Evolutionary conservation across 768 basidiomycete species (phyloP).

Genomic region (Pilatotrama ljubarskyi): DNA sequence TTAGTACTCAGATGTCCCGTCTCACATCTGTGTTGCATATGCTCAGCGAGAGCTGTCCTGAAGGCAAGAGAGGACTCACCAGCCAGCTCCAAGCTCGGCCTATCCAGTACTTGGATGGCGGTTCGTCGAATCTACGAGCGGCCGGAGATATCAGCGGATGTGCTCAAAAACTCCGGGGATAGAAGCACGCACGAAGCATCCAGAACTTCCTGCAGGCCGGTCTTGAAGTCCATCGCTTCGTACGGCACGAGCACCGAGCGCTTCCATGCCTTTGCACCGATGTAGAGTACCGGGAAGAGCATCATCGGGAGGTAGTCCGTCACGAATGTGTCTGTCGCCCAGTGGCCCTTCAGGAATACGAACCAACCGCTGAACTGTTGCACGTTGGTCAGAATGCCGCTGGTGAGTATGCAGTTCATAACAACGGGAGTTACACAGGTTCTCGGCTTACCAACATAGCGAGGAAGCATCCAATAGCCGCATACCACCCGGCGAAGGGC

Average conservation of each 20-base stretch:
- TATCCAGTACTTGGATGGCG: conserved; percentile 33
- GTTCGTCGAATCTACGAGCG: conserved; percentile 31
- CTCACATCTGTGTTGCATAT: background rate
- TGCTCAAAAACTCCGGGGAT: no score
- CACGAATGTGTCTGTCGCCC: conserved; percentile 41
- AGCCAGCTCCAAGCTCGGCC: conserved; percentile 38
- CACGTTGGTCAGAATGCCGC: no score
- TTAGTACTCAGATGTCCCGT: background rate
- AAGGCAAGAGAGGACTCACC: conserved; percentile 27
- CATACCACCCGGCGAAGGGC: conserved; percentile 43
- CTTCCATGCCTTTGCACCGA: conserved; percentile 27
- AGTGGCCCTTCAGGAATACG: conserved; percentile 43
- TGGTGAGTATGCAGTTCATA: background rate
- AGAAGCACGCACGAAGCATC: conserved; percentile 29
- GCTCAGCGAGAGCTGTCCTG: background rate
- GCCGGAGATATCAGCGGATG: background rate
- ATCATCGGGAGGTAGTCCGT: conserved; percentile 44
- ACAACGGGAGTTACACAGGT: background rate
- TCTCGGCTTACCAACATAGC: conserved; percentile 37
- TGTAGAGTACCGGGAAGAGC: conserved; percentile 49
- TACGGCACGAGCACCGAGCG: conserved; percentile 17
- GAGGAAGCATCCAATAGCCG: conserved; percentile 29
- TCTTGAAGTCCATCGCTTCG: conserved; percentile 46
- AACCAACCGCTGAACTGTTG: conserved; percentile 41
- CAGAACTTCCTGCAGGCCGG: conserved; percentile 40